Percentiles rank a stretch among this genome's conserved stretches.
These are phyloP conservation scores for Talaromyces verruculosus DNA, from an alignment of 2,329 filamentous ascomycete species.

Conservation along the genomic window DNA sequence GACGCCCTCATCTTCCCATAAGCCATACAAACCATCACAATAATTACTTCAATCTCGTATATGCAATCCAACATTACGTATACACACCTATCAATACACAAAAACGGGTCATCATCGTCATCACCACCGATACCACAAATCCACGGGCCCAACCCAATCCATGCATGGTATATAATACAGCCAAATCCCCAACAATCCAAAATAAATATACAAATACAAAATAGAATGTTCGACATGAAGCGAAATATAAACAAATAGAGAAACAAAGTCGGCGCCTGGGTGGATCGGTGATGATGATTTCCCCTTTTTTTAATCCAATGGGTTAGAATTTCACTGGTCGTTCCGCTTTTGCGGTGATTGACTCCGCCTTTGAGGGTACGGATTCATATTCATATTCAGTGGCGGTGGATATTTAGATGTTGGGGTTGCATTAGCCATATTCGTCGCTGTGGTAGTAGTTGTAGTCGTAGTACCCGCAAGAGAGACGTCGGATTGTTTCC, in stretches of 20 bases:
- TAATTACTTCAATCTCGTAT: not conserved
- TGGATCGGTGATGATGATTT: not conserved
- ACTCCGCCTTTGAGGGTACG: not conserved
- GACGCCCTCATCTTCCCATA: too few relatives aligned
- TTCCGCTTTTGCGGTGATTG: not conserved
- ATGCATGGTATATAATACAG: conserved; percentile 6
- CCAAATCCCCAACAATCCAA: not conserved
- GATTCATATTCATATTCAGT: not conserved
- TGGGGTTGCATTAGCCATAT: not conserved
- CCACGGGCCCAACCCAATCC: not conserved
- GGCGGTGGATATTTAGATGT: not conserved
- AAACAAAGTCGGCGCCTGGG: not conserved
- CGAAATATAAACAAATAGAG: not conserved
- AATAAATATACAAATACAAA: not conserved
- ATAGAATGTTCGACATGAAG: not conserved
- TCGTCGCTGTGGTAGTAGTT: not conserved
- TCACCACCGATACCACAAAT: not conserved
- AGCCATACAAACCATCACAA: not conserved
- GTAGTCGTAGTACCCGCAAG: not conserved
- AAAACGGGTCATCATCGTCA: not conserved
- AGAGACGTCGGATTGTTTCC: conserved; percentile 14
- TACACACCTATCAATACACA: not conserved
- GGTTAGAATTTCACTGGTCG: not conserved
- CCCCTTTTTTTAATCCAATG: not conserved
- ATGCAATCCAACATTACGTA: not conserved